Percentiles rank a stretch among this genome's conserved stretches.
Evolutionary conservation across 805 yeast genomes (phyloP).

Genomic region (Maudiozyma serrabonitensis): DNA sequence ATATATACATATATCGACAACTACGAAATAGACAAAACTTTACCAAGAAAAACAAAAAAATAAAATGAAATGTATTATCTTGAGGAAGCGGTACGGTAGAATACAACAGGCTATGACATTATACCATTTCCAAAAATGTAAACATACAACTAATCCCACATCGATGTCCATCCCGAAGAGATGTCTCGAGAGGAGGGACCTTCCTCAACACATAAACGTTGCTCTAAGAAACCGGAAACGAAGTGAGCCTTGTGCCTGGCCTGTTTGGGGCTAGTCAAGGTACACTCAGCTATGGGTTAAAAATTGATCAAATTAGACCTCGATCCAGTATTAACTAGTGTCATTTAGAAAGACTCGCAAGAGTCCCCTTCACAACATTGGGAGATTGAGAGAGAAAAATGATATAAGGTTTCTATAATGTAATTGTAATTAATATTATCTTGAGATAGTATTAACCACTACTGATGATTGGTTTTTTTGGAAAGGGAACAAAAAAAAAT

Average conservation of each 20-base stretch:
- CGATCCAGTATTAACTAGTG: slow-evolving; percentile 31
- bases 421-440: slow-evolving; percentile 32
- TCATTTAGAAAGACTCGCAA: slow-evolving; percentile 2
- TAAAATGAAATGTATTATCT: slow-evolving; percentile 23
- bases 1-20: too few species aligned
- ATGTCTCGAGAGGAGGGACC: slow-evolving; percentile 5
- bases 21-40: too few species aligned
- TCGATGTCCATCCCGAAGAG: slow-evolving; percentile 1
- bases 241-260: slow-evolving; percentile 29
- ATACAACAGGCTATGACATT: slow-evolving; percentile 26
- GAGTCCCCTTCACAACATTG: background rate
- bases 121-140: slow-evolving; percentile 22
- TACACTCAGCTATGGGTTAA: slow-evolving; percentile 33
- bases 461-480: slow-evolving; percentile 31
- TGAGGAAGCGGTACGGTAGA: slow-evolving; percentile 28
- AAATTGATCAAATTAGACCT: slow-evolving; percentile 19
- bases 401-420: slow-evolving; percentile 30
- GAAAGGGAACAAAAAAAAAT: slow-evolving; percentile 7
- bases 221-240: slow-evolving; percentile 36
- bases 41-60: background rate
- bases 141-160: slow-evolving; percentile 21
- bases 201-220: slow-evolving; percentile 23
- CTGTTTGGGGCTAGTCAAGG: slow-evolving; percentile 32
- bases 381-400: slow-evolving; percentile 20
- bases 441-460: slow-evolving; percentile 36